phyloP scores from a whole-genome alignment of 73 alveolate genomes.

The Uronychia setigera region DNA sequence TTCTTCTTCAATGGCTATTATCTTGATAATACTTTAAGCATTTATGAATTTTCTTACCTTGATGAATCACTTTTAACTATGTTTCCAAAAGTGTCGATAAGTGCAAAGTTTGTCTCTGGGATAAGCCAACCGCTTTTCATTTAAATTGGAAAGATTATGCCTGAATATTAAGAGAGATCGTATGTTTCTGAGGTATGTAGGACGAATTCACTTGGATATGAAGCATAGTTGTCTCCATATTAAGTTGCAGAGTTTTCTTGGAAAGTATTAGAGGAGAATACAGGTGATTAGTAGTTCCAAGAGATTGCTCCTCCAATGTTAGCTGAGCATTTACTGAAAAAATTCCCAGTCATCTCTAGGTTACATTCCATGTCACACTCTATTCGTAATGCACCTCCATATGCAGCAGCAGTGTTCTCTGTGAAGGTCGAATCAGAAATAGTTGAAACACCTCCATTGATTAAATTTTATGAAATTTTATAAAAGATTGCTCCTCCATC shows the following conservation, averaged over 20 bases:
- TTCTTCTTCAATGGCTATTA: background rate
- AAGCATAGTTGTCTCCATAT: background rate
- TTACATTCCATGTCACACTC: background rate
- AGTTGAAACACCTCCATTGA: background rate
- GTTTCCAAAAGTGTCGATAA: background rate
- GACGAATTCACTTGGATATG: background rate
- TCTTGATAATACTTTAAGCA: background rate
- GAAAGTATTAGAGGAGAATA: background rate
- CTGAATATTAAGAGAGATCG: background rate
- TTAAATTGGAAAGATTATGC: background rate
- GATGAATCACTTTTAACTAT: background rate
- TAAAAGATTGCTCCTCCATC: too few species aligned
- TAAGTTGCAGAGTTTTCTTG: background rate
- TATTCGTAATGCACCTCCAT: background rate
- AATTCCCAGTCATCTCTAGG: background rate
- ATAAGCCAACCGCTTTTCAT: too few species aligned
- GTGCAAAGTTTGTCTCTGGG: background rate
- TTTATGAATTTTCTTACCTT: background rate
- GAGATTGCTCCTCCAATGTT: background rate
- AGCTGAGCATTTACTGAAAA: background rate
- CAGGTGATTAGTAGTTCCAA: background rate
- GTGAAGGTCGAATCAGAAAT: background rate
- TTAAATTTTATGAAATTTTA: too few species aligned
- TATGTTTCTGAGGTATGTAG: background rate
- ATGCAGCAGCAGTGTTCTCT: background rate